Evolutionary conservation across 2,329 filamentous ascomycete genomes (phyloP).

Genomic region (Hypoxylon sp.): DNA sequence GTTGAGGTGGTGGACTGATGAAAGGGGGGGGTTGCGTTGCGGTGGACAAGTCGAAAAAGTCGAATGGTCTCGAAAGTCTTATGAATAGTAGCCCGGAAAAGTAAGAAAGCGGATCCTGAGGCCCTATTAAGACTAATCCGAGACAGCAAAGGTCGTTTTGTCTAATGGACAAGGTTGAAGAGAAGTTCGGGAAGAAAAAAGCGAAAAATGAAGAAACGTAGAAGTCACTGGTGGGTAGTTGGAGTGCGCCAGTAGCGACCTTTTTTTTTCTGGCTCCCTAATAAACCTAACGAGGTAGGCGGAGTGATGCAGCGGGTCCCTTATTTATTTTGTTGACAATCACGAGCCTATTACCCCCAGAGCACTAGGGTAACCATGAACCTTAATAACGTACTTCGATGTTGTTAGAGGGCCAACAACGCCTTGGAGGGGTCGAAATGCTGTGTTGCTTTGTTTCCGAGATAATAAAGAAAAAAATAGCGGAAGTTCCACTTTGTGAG

Average conservation of each 20-base stretch:
- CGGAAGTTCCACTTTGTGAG: not conserved
- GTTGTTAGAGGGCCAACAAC: constrained; percentile 9
- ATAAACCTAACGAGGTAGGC: constrained; percentile 44
- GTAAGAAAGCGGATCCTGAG: constrained; percentile 20
- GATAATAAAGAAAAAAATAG: not conserved
- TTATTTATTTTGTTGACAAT: constrained; percentile 52
- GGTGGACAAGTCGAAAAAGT: constrained; percentile 22
- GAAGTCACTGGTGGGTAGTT: constrained; percentile 46
- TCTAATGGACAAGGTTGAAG: constrained; percentile 42
- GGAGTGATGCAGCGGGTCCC: constrained; percentile 48
- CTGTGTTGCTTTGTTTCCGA: constrained; percentile 2
- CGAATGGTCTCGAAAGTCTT: constrained; percentile 15
- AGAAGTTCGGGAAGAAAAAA: constrained; percentile 47
- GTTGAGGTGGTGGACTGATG: constrained; percentile 27
- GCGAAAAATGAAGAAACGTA: constrained; percentile 47
- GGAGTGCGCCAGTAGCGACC: constrained; percentile 44
- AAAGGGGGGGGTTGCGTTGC: constrained; percentile 29
- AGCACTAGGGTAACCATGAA: constrained; percentile 29
- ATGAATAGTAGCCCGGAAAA: constrained; percentile 18
- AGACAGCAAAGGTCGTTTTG: constrained; percentile 45
- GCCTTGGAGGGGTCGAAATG: constrained; percentile 22
- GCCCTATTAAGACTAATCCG: constrained; percentile 46
- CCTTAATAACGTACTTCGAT: constrained; percentile 7
- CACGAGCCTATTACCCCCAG: constrained; percentile 44
- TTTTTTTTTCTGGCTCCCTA: constrained; percentile 38